Conservation (phyloP, 2,329 filamentous ascomycete genomes). For the Xylariaceae sp. region DNA sequence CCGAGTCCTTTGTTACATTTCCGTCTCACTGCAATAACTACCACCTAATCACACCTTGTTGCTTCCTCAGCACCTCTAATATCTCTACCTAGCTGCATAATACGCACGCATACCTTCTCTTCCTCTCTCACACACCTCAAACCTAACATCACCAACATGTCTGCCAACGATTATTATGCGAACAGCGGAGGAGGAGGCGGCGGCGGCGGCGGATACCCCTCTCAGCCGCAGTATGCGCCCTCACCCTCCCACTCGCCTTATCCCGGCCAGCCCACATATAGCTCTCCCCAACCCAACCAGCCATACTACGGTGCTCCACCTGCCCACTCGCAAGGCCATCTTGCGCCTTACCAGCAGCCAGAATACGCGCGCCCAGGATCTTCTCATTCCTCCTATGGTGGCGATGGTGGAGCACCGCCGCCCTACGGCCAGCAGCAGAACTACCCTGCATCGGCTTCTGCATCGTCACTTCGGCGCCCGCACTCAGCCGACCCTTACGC, state of each 20-base stretch:
- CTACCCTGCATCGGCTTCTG: conserved; percentile 6
- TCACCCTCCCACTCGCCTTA: conserved; percentile 18
- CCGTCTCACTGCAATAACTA: too few relatives aligned
- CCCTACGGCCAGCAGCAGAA: background rate
- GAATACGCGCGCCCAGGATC: conserved; percentile 28
- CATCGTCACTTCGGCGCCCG: conserved; percentile 19
- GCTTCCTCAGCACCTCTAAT: too few relatives aligned
- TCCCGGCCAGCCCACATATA: conserved; percentile 17
- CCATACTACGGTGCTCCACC: conserved; percentile 19
- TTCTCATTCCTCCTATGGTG: conserved; percentile 24
- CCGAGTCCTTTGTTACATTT: too few relatives aligned
- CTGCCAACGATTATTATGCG: conserved; percentile 30
- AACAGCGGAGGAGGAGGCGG: conserved; percentile 15
- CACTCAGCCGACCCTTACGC: conserved; percentile 27
- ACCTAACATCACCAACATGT: conserved; percentile 17
- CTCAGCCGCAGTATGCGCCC: conserved; percentile 20
- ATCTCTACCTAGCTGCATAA: too few relatives aligned
- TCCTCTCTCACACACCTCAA: background rate
- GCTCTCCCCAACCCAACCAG: conserved; percentile 21
- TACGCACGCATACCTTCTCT: too few relatives aligned
- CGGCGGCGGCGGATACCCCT: conserved; percentile 16
- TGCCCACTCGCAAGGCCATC: conserved; percentile 19
- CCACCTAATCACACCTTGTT: too few relatives aligned
- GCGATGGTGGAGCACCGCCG: background rate
- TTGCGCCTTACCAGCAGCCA: conserved; percentile 24